phyloP scores from a whole-genome alignment of 2,329 filamentous ascomycete genomes.

The Colletotrichum lupini region DNA sequence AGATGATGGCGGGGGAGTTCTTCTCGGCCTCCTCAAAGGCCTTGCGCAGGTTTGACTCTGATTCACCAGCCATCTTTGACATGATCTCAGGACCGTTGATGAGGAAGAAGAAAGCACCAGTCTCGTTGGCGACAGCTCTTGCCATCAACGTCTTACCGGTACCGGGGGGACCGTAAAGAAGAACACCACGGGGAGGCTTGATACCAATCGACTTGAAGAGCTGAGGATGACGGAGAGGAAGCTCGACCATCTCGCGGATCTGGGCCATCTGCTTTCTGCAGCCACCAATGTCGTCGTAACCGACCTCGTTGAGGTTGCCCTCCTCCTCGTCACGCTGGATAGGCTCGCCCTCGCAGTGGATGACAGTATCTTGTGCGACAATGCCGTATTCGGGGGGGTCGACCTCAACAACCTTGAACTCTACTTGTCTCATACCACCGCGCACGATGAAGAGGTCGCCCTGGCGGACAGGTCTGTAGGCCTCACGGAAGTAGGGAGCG shows the following conservation, averaged over 20 bases:
- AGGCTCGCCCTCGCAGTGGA: slow-evolving; percentile 95
- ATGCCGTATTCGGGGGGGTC: slow-evolving; percentile 99
- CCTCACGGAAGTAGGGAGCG: slow-evolving; percentile 98
- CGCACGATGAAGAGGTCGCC: slow-evolving; percentile 97
- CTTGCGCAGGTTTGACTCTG: slow-evolving; percentile 96
- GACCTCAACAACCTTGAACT: slow-evolving; percentile 99
- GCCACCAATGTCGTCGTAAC: slow-evolving; percentile 98
- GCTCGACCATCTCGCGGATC: slow-evolving; percentile 97
- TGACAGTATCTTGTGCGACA: slow-evolving; percentile 97
- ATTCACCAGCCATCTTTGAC: slow-evolving; percentile 99
- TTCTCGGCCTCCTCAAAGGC: slow-evolving; percentile 99
- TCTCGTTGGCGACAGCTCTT: slow-evolving; percentile 98
- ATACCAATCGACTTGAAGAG: slow-evolving; percentile 99
- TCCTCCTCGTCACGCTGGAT: slow-evolving; percentile 99
- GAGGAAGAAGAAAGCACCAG: slow-evolving; percentile 98
- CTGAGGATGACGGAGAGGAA: slow-evolving; percentile 95
- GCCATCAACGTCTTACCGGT: slow-evolving; percentile 99
- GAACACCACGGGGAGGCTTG: slow-evolving; percentile 97
- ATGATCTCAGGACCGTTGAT: slow-evolving; percentile 99
- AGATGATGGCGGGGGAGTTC: slow-evolving; percentile 99
- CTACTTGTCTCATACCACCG: slow-evolving; percentile 98
- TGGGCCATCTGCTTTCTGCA: slow-evolving; percentile 99
- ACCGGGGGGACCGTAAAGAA: slow-evolving; percentile 96
- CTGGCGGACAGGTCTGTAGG: slow-evolving; percentile 96
- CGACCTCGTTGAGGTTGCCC: slow-evolving; percentile 98